Evolutionary conservation across 2,329 filamentous ascomycete species (phyloP), one percentile per base, ranked within the genome.

Genomic region (Colletotrichum shisoi): DNA sequence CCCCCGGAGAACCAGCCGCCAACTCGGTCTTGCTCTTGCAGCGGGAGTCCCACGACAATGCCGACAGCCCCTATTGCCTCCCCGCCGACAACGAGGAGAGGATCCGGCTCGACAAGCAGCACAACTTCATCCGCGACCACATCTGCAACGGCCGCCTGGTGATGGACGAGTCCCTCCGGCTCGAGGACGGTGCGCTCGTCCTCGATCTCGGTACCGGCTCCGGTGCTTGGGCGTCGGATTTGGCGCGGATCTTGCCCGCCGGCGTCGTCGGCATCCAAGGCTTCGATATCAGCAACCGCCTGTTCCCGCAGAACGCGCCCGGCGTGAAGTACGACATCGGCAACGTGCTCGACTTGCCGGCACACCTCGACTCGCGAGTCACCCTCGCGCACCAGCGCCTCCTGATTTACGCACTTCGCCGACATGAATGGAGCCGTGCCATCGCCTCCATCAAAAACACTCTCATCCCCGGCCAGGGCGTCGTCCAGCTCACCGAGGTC

Each of bases 401-500:
- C 37, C 49, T 52, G 2, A 52, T 52, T 2, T 52, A 52, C 27
- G 49, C 49, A 37, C 49, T 52, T 13, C 49, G 49, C 8, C 49
- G 49, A 7, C 49, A 52, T 19, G 49, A 52, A n/a, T 52, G 49
- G 49, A 52, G 49, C 49, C 27, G 9, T 52, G 49, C 49, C 1
- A 17, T 52, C 6, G 17, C 17, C 17, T 52, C 49, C 9, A 52
- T 52, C 2, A 52, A 12, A 8, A 19, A 52, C 9, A 52, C 49
- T 15, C 49, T 52, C 7, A 52, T 52, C 49, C 49, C 49, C 4
- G 49, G 49, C 9, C n/a, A 52, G 49, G 49, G 49, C 5, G 17
- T 52, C 37, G 49, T 52, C 24, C 49, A 52, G 49, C 49, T 52
- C 27, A 52, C 49, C 15, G 49, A 52, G n/a, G 49, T 52, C 17